phyloP scores from a whole-genome alignment of 2,329 filamentous ascomycete species.

The Sporothrix protearum region DNA sequence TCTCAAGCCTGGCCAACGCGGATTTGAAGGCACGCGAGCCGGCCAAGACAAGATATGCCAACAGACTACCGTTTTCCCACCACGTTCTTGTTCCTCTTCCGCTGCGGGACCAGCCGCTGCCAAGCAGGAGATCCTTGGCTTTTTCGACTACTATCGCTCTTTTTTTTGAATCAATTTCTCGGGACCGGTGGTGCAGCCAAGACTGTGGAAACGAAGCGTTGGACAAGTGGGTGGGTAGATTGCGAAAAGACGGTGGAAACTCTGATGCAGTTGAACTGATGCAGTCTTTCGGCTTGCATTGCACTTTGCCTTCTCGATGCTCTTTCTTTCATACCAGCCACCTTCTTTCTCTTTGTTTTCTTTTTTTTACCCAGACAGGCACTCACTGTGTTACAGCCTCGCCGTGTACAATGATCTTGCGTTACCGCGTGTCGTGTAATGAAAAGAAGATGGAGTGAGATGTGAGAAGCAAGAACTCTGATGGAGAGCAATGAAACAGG shows the following conservation, averaged over 20 bases:
- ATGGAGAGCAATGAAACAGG: no score
- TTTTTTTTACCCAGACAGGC: no score
- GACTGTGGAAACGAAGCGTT: neutral
- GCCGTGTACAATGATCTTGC: neutral
- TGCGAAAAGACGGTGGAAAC: neutral
- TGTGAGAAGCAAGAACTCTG: neutral
- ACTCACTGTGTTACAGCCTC: neutral
- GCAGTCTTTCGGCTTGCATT: neutral
- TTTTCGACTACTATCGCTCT: neutral
- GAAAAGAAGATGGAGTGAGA: neutral
- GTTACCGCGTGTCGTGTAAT: neutral
- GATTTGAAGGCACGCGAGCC: neutral
- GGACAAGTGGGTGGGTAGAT: neutral
- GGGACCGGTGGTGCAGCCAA: neutral
- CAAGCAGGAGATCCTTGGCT: neutral
- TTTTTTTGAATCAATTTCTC: neutral
- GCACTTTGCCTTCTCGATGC: neutral
- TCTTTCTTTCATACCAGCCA: neutral
- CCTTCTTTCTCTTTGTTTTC: neutral
- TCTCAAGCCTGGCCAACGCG: conserved; percentile 1
- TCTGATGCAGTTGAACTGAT: neutral
- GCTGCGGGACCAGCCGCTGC: neutral
- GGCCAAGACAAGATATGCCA: neutral
- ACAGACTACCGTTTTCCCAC: neutral
- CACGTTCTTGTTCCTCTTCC: neutral